These are phyloP conservation scores for Euphorbia tirucalli DNA, from an alignment of 345 rosid genomes.

Conservation along the genomic window DNA sequence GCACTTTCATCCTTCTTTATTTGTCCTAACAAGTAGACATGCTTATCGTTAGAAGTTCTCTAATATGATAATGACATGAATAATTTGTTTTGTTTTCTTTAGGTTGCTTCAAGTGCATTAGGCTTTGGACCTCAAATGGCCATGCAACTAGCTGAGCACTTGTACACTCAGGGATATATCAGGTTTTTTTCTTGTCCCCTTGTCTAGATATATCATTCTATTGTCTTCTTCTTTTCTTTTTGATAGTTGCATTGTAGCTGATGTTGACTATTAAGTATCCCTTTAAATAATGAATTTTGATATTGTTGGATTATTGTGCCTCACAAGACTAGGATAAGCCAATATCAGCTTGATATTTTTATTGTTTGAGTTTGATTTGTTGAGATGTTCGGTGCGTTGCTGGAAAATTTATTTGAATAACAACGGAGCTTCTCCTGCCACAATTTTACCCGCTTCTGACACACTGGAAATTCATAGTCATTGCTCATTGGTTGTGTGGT, in stretches of 20 bases:
- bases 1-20: not conserved
- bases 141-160: slow-evolving; percentile 89
- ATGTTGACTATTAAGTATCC: not conserved
- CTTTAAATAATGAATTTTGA: not conserved
- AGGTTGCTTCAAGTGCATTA: slow-evolving; percentile 97
- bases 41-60: not conserved
- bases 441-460: not conserved
- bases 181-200: slow-evolving; percentile 50
- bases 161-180: slow-evolving; percentile 90
- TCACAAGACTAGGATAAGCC: not conserved
- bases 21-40: not conserved
- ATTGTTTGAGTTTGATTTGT: not conserved
- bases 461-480: not conserved
- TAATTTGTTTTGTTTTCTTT: slow-evolving; percentile 18
- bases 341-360: not conserved
- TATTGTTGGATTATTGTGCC: not conserved
- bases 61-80: not conserved
- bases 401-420: not conserved
- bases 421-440: not conserved
- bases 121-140: slow-evolving; percentile 92
- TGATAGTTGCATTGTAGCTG: not conserved
- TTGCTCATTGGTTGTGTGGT: not conserved
- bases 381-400: not conserved
- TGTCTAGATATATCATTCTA: slow-evolving; percentile 17
- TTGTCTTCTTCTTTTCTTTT: slow-evolving; percentile 9